These are phyloP conservation scores for Verticillium tricorpus DNA, from an alignment of 2,329 filamentous ascomycete genomes.

Conservation along the genomic window DNA sequence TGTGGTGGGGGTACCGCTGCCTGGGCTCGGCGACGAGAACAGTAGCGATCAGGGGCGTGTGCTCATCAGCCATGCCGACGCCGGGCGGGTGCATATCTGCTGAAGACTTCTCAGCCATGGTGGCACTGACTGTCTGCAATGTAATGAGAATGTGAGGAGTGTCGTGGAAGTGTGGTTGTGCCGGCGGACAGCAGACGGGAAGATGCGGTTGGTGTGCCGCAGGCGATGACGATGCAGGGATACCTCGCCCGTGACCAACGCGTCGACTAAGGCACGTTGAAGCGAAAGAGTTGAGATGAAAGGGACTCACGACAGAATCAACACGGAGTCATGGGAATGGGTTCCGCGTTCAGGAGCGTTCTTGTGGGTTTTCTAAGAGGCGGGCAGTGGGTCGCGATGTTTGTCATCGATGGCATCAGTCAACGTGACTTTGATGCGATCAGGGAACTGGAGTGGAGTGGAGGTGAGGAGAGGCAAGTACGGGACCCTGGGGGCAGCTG, in stretches of 20 bases:
- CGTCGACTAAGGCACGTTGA: neutral
- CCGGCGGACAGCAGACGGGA: neutral
- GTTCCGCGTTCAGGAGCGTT: neutral
- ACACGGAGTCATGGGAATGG: no score
- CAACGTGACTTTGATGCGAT: neutral
- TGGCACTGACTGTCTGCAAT: neutral
- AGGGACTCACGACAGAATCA: neutral
- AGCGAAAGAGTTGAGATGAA: neutral
- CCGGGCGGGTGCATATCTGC: neutral
- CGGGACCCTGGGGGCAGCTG: neutral
- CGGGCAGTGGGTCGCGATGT: neutral
- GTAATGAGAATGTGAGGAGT: neutral
- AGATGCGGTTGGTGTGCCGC: neutral
- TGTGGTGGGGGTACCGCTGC: constrained; percentile 54
- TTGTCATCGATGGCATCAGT: neutral
- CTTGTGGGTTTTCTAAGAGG: neutral
- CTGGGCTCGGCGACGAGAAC: constrained; percentile 50
- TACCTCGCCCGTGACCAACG: neutral
- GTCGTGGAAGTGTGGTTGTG: neutral
- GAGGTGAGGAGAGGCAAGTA: neutral
- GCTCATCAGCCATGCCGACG: constrained; percentile 44
- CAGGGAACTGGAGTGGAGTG: neutral
- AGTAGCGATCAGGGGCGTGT: constrained; percentile 63
- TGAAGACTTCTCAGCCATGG: neutral
- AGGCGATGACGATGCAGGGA: neutral